Base-by-base conservation (phyloP, 257 asterid species). In the Euphrasia confusa region DNA sequence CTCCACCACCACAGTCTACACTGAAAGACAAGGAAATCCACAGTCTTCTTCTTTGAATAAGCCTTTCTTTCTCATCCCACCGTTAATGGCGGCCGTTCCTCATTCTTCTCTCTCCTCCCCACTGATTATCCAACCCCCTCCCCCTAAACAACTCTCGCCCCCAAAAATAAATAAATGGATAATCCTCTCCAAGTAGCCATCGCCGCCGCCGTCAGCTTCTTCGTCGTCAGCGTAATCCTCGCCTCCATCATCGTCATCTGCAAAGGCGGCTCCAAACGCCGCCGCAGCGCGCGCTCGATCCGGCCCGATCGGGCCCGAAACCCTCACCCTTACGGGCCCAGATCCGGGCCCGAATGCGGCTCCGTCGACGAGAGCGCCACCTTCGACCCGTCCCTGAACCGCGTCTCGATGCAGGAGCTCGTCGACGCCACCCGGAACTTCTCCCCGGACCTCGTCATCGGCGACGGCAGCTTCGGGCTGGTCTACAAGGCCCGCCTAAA, bases 401-500 rank as follows among this genome's bases (percentile, higher is more conserved):
- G 42, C 10, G 80, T 90, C 10, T 86, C 96, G 52, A 85, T 88
- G 94, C 77, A 72, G 64, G 95, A 83, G 69, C 94, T 90, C 44
- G 60, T 82, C 33, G 77, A 67, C 2, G 96, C 81, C 12, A 90
- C 98, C 56, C 64, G 74, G 9, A 74, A 83, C 57, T 90, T 90
- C 75, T 82, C 93, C 1, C 78, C 82, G 54, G 95, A 88, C 15
- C 84, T 82, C 26, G 82, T 90, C 2, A 79, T 90, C 68, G 97
- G 96, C 2, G 97, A 90, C 54, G 97, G 97, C 0, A 82, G 97
- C 35, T 90, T 90, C 72, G 97, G 97, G 68, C 77, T 83, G 12
- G 97, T 90, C 0, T 90, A 90, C 64, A 90, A 74, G 69, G 97
- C 97, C 54, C 79, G 77, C 0, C 83, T 90, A 63, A 66, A 71